Evolutionary conservation across 495 filamentous ascomycete genomes (phyloP), one percentile per base, ranked within the genome.

Genomic region (Tuber aestivum): DNA sequence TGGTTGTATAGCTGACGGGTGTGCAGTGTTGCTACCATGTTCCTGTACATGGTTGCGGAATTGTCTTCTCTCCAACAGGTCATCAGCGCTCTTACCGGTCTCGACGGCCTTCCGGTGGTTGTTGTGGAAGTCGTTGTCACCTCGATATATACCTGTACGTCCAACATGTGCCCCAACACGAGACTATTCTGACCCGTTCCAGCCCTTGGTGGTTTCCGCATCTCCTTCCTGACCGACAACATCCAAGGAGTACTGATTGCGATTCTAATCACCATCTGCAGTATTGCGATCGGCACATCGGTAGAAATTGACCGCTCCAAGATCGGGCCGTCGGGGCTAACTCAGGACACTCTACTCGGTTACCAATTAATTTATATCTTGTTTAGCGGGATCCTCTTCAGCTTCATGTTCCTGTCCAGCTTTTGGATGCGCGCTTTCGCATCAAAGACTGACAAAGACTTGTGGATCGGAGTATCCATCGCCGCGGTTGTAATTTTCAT

Each of bases 351-450:
- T 74, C 84, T 92, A 1, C 85, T 94, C 9, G 92, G 92, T 56
- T 94, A 92, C 89, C 92, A 94, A 80, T 86, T 94, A 23, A 85
- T 94, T 27, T 93, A 92, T 79, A 93, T 93, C 74, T 86, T 94
- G 4, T 89, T 92, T 0, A 87, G 93, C 23, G 91, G 91, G 38
- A 88, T 94, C 71, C 82, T 93, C 44, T 93, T 91, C 41, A 93
- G 92, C 81, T 88, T 92, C 83, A 92, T 94, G 85, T 94, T 94
- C 84, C 84, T 93, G 44, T 91, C 91, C 71, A 88, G 88, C 76
- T 93, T 91, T 85, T 94, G 92, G 92, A 88, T 93, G 79, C 90
- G 92, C 70, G 91, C 92, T n/a, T 94, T 94, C 81, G 90, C 92
- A 35, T 90, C 91, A 74, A 91, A 89, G 80, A 91, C 91, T 1